Conservation (phyloP, 129 eudicot genomes). For the Arctium minus region DNA sequence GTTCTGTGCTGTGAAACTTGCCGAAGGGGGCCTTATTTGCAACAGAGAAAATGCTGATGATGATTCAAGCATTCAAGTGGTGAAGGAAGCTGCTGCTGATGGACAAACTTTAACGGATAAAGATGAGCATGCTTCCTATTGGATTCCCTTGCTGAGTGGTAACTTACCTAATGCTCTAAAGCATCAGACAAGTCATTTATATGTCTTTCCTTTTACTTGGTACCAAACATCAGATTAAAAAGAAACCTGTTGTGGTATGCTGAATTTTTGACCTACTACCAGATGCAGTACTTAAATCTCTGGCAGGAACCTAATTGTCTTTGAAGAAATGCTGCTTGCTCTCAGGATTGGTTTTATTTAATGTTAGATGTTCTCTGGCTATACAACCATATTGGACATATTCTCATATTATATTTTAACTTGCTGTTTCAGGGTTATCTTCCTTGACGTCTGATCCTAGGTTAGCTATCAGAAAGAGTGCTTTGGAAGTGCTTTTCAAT, state of each 20-base stretch:
- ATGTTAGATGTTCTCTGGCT: not conserved
- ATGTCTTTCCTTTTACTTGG: not conserved
- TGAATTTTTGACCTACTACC: not conserved
- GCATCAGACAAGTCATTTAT: constrained; percentile 4
- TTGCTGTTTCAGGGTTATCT: constrained; percentile 67
- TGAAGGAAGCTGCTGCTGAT: constrained; percentile 38
- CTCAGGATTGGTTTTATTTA: not conserved
- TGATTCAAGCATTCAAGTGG: constrained; percentile 33
- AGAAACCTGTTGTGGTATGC: constrained; percentile 6
- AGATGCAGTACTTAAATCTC: too few relatives aligned
- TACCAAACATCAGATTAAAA: not conserved
- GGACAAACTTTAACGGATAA: constrained; percentile 40
- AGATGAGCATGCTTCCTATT: constrained; percentile 65
- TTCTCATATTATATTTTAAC: not conserved
- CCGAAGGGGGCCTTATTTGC: constrained; percentile 87
- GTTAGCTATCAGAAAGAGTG: constrained; percentile 82
- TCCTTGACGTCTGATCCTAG: constrained; percentile 86
- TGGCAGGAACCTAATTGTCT: too few relatives aligned
- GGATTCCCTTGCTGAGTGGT: constrained; percentile 97
- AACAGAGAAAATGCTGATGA: constrained; percentile 39
- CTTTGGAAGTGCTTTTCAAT: constrained; percentile 94
- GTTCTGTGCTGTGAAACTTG: constrained; percentile 95
- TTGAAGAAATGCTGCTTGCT: too few relatives aligned
- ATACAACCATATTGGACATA: not conserved
- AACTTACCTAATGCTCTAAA: constrained; percentile 11